These are phyloP conservation scores for Gentiana macrophylla DNA, from an alignment of 257 asterid genomes.

Conservation along the genomic window DNA sequence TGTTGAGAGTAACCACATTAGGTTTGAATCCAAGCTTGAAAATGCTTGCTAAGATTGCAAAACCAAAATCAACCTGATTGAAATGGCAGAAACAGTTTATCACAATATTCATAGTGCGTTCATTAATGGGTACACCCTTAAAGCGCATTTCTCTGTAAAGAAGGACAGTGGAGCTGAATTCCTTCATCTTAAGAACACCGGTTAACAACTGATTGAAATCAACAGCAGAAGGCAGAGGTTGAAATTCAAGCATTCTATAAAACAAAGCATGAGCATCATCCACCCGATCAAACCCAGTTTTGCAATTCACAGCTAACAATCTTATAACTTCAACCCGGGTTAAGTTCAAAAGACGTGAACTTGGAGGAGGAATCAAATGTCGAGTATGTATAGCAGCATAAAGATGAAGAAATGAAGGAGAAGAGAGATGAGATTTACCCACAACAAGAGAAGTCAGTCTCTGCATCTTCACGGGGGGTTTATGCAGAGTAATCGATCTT, in stretches of 20 bases:
- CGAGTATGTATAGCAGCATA: too few species aligned
- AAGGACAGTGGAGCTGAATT: not conserved
- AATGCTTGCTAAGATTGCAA: not conserved
- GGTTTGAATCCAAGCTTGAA: conserved; percentile 1
- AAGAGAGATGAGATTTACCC: too few species aligned
- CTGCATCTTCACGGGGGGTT: too few species aligned
- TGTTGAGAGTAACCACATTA: not conserved
- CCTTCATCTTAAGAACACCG: not conserved
- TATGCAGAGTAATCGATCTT: too few species aligned
- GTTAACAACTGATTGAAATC: not conserved
- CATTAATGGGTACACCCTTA: not conserved
- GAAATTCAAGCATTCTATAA: not conserved
- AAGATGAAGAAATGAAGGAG: too few species aligned
- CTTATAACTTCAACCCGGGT: too few species aligned
- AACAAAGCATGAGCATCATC: not conserved
- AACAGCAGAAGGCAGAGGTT: not conserved
- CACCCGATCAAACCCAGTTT: too few species aligned
- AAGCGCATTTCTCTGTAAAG: conserved; percentile 1
- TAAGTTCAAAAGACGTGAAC: too few species aligned
- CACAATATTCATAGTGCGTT: not conserved
- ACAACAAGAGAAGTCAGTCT: too few species aligned
- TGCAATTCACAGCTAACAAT: too few species aligned
- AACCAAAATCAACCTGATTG: not conserved
- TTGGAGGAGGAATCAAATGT: too few species aligned
- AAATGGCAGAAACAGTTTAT: not conserved